Percentiles rank a stretch among this genome's conserved stretches.
Conservation (phyloP, 495 filamentous ascomycete genomes). For the Penicilliopsis zonata region DNA sequence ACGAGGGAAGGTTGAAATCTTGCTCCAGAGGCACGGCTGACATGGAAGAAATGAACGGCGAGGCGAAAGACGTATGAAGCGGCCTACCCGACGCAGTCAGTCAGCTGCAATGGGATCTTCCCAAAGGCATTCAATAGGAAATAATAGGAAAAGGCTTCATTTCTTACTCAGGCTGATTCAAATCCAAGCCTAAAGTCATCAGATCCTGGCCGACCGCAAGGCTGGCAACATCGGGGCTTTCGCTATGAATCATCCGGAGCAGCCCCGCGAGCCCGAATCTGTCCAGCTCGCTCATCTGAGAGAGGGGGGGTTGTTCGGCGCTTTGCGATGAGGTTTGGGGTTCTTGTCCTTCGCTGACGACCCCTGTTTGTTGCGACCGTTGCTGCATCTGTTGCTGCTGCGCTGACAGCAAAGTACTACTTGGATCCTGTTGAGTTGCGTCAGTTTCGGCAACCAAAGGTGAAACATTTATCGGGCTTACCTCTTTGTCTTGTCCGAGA, state of each 20-base stretch:
- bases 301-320: slow-evolving; percentile 45
- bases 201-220: slow-evolving; percentile 72
- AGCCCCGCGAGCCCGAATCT: slow-evolving; percentile 73
- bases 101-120: neutral
- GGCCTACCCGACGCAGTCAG: slow-evolving; percentile 32
- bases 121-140: neutral
- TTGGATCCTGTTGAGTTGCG: slow-evolving; percentile 17
- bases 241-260: slow-evolving; percentile 64
- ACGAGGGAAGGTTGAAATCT: slow-evolving; percentile 66
- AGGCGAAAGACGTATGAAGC: slow-evolving; percentile 51
- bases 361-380: slow-evolving; percentile 26
- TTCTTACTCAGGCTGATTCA: slow-evolving; percentile 66
- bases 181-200: slow-evolving; percentile 61
- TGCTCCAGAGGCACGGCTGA: slow-evolving; percentile 59
- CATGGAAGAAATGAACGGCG: slow-evolving; percentile 58
- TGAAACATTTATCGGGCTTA: slow-evolving; percentile 15
- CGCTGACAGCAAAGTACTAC: slow-evolving; percentile 18
- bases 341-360: slow-evolving; percentile 27
- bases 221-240: slow-evolving; percentile 61
- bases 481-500: slow-evolving; percentile 32
- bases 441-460: no score
- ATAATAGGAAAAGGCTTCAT: no score
- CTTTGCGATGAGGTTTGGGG: slow-evolving; percentile 24
- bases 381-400: slow-evolving; percentile 16
- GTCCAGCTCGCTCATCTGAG: slow-evolving; percentile 69